phyloP scores from a whole-genome alignment of 225 moss, liverwort and hornwort species.

The Bryoerythrophyllum caledonicum region DNA sequence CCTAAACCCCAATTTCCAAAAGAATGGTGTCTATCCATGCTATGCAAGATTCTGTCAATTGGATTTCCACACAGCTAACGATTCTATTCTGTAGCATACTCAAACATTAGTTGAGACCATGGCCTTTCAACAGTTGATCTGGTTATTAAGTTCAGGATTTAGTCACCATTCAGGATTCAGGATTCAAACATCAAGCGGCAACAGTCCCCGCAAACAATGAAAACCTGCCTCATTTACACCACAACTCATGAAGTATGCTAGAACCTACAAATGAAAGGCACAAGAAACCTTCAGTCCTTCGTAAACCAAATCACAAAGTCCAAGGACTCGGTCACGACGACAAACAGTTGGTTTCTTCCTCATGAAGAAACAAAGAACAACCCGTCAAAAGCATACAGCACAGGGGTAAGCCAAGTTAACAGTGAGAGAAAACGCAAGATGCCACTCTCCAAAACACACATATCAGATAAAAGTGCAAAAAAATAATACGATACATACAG shows the following conservation, averaged over 20 bases:
- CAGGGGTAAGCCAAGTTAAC: background rate
- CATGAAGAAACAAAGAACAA: background rate
- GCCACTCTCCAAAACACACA: background rate
- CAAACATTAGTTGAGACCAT: too few relatives aligned
- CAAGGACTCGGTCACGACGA: background rate
- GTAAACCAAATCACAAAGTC: background rate
- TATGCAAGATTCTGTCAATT: background rate
- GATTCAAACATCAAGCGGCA: too few relatives aligned
- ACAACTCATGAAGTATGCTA: too few relatives aligned
- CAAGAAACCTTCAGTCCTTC: background rate
- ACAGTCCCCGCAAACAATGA: too few relatives aligned
- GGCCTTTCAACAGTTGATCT: too few relatives aligned
- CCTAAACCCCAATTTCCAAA: background rate
- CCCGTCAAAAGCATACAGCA: background rate
- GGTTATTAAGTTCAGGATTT: too few relatives aligned
- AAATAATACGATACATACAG: background rate
- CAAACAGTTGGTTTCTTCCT: background rate
- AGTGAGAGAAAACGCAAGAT: background rate
- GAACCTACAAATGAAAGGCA: background rate
- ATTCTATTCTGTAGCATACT: too few relatives aligned
- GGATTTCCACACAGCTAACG: background rate
- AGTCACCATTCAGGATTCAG: too few relatives aligned
- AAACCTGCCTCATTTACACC: too few relatives aligned
- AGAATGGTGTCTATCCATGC: background rate
- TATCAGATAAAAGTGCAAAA: background rate